Evolutionary conservation across 2,329 filamentous ascomycete species (phyloP), one percentile per base, ranked within the genome.

Genomic region (Akanthomyces uredinophilus): DNA sequence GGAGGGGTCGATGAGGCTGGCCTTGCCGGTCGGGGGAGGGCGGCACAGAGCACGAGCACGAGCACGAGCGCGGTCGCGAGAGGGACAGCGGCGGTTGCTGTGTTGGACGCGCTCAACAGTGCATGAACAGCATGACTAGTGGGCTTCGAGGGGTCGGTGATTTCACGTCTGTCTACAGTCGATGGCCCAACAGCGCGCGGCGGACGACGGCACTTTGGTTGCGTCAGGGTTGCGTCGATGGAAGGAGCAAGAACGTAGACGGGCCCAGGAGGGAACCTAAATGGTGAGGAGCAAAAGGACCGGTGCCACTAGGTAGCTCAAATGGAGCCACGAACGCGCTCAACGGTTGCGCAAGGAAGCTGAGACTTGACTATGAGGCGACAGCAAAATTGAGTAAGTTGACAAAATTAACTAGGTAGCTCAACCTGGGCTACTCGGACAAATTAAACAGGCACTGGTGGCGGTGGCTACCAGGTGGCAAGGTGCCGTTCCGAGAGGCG

Each of bases 171-270:
- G 39, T 27, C n/a, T 51, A n/a, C 4, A 14, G 13, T 37, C n/a
- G n/a, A 52, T 44, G 22, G n/a, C 14, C 27, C 24, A 35, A n/a
- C 49, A 27, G 52, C n/a, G 52, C n/a, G 47, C 49, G 32, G 49
- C 58, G 22, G 58, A 47, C 39, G 39, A 39, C 50, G 32, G 49
- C 32, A 39, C 41, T 46, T 53, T 24, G 27, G 10, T 61, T 49
- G 58, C 58, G 58, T 61, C 58, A 47, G 49, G 50, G 11, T 61
- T 61, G 41, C 50, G 58, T 54, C 20, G 58, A 46, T 53, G 58
- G 53, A 53, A 54, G 58, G 58, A 47, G 50, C 50, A 61, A 47
- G 47, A 51, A 24, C 16, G 57, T 27, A 3, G 43, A 32, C 14
- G 55, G 16, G 22, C 54, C 13, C 5, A 27, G 29, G 22, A 37